Evolutionary conservation across 1,284 basidiomycete genomes (phyloP).

Genomic region (Salmacisia buchloeana): DNA sequence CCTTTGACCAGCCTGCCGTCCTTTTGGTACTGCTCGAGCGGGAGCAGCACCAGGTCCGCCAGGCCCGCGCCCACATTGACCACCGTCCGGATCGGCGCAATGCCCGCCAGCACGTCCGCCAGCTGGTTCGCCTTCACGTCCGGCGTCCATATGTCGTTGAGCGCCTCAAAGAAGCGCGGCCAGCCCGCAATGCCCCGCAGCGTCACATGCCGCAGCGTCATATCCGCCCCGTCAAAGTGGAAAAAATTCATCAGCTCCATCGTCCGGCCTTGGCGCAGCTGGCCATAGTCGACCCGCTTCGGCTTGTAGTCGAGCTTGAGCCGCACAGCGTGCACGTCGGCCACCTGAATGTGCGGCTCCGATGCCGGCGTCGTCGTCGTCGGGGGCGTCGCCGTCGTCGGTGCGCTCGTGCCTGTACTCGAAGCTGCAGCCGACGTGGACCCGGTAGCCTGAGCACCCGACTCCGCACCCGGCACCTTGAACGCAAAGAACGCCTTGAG

Average conservation of each 20-base stretch:
- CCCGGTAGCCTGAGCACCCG: not conserved
- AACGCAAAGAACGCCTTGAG: conserved; percentile 93
- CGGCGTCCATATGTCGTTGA: conserved; percentile 97
- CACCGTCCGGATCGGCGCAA: conserved; percentile 77
- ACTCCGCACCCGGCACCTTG: conserved; percentile 53
- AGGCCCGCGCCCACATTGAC: conserved; percentile 96
- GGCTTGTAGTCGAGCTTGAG: conserved; percentile 98
- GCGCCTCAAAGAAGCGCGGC: conserved; percentile 75
- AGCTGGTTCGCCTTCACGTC: conserved; percentile 98
- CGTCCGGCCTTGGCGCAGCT: conserved; percentile 74
- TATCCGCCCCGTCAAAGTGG: conserved; percentile 97
- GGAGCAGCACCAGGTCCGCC: conserved; percentile 87
- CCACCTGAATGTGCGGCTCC: conserved; percentile 56
- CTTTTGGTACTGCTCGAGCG: conserved; percentile 94
- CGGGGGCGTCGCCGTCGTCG: no score
- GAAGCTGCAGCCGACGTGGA: no score
- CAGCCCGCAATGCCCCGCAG: conserved; percentile 83
- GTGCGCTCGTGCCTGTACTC: no score
- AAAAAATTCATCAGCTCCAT: conserved; percentile 99
- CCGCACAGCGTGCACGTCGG: conserved; percentile 74
- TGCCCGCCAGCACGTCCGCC: conserved; percentile 93
- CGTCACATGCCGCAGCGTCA: conserved; percentile 89
- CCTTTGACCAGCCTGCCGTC: conserved; percentile 88
- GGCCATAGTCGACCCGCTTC: conserved; percentile 83
- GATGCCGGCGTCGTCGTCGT: not conserved